A percentile compares a stretch with the other conserved stretches of the same genome.
Conservation (phyloP, 2,329 filamentous ascomycete species). For the Xylogone sp. region DNA sequence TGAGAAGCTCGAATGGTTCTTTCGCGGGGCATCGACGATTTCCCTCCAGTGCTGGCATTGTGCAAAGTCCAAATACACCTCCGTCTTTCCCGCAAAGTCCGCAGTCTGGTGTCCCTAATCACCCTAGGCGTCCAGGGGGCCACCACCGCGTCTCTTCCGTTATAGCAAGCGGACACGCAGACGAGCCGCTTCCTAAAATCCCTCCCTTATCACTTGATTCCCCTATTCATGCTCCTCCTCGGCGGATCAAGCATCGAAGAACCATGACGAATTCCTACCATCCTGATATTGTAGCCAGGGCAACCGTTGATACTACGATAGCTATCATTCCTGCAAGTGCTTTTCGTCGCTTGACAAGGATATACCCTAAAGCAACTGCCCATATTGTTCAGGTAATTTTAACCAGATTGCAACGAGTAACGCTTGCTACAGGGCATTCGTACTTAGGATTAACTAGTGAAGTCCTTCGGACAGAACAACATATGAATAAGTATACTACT, state of each 20-base stretch:
- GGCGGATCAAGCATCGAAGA: conserved; percentile 36
- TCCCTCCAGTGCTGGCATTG: conserved; percentile 19
- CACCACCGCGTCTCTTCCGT: conserved; percentile 32
- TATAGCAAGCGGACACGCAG: conserved; percentile 26
- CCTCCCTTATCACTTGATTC: conserved; percentile 71
- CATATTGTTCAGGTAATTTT: conserved; percentile 98
- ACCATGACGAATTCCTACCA: conserved; percentile 72
- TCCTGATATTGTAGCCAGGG: conserved; percentile 94
- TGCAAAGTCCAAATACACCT: conserved; percentile 22
- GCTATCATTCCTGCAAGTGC: conserved; percentile 97
- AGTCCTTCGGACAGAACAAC: conserved; percentile 86
- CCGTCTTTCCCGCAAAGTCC: conserved; percentile 28
- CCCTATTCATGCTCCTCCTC: conserved; percentile 19
- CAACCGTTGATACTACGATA: conserved; percentile 94
- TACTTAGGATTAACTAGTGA: conserved; percentile 91
- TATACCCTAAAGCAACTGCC: conserved; percentile 93
- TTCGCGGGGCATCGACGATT: conserved; percentile 20
- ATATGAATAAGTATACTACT: conserved; percentile 89
- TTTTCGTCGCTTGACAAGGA: conserved; percentile 84
- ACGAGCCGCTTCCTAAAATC: conserved; percentile 52
- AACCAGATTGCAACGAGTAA: conserved; percentile 90
- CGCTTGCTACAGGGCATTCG: conserved; percentile 87
- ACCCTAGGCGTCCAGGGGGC: conserved; percentile 49
- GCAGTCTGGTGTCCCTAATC: conserved; percentile 23
- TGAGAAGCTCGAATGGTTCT: conserved; percentile 31